Percentiles rank a stretch among this genome's conserved stretches.
phyloP scores from a whole-genome alignment of 257 asterid species.

The Ehretia macrophylla region DNA sequence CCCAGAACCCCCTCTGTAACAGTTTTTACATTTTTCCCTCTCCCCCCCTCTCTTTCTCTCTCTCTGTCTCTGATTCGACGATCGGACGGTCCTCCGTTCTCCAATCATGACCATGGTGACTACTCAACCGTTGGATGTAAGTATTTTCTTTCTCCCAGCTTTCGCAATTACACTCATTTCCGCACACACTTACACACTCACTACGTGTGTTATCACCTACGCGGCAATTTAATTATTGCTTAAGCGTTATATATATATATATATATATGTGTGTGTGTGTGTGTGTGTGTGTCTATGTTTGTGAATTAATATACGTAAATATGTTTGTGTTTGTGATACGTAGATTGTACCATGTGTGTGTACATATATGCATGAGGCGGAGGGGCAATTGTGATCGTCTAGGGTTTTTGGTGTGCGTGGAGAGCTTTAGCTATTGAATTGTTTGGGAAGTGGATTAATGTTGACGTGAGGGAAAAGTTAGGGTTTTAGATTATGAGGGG shows the following conservation, averaged over 20 bases:
- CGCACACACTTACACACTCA: neutral
- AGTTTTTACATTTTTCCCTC: neutral
- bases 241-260: neutral
- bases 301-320: neutral
- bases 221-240: constrained; percentile 1
- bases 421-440: neutral
- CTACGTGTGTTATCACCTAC: constrained; percentile 10
- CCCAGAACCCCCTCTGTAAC: constrained; percentile 3
- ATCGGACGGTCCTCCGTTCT: constrained; percentile 42
- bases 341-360: constrained; percentile 8
- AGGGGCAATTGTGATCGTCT: constrained; percentile 44
- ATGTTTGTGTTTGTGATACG: constrained; percentile 4
- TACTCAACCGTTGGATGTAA: constrained; percentile 84
- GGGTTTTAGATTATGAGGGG: neutral
- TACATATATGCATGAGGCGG: constrained; percentile 11
- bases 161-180: neutral
- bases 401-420: constrained; percentile 48
- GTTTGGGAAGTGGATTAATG: neutral
- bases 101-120: constrained; percentile 74
- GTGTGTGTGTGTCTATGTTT: constrained; percentile 10
- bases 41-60: neutral
- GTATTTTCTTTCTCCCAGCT: constrained; percentile 18
- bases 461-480: neutral
- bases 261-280: constrained; percentile 9
- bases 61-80: constrained; percentile 37